phyloP scores from a whole-genome alignment of 805 yeast genomes.

The Starmerella vitae region DNA sequence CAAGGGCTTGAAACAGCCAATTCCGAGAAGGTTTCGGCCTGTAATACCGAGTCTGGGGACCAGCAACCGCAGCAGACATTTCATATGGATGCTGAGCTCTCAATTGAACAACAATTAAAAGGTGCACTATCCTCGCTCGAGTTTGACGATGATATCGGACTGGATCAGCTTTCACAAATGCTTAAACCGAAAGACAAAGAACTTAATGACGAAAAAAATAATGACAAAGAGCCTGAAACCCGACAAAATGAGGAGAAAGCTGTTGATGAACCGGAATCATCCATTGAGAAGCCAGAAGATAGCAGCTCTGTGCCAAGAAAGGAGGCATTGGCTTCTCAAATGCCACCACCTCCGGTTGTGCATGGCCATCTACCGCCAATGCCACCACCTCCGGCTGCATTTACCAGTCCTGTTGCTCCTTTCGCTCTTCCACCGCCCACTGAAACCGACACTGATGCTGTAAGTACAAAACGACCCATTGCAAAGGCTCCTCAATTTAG shows the following conservation, averaged over 20 bases:
- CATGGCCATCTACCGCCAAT: slow-evolving; percentile 16
- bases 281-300: neutral
- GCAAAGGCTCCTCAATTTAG: neutral
- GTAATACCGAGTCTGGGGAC: neutral
- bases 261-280: neutral
- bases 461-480: neutral
- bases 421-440: slow-evolving; percentile 1
- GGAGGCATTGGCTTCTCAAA: slow-evolving; percentile 1
- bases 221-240: neutral
- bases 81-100: slow-evolving; percentile 8
- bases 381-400: slow-evolving; percentile 20
- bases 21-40: neutral
- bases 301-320: too few relatives aligned
- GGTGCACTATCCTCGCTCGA: slow-evolving; percentile 22
- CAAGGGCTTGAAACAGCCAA: neutral
- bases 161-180: slow-evolving; percentile 6
- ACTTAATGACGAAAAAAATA: neutral
- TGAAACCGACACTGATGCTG: neutral
- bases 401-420: slow-evolving; percentile 15
- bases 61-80: neutral
- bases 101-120: slow-evolving; percentile 22
- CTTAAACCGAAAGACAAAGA: neutral
- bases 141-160: slow-evolving; percentile 6
- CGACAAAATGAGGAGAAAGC: neutral
- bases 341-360: slow-evolving; percentile 15